Percentiles rank a stretch among this genome's conserved stretches.
Conservation (phyloP, 2,329 filamentous ascomycete genomes). For the Emmonsiellopsis sp. region DNA sequence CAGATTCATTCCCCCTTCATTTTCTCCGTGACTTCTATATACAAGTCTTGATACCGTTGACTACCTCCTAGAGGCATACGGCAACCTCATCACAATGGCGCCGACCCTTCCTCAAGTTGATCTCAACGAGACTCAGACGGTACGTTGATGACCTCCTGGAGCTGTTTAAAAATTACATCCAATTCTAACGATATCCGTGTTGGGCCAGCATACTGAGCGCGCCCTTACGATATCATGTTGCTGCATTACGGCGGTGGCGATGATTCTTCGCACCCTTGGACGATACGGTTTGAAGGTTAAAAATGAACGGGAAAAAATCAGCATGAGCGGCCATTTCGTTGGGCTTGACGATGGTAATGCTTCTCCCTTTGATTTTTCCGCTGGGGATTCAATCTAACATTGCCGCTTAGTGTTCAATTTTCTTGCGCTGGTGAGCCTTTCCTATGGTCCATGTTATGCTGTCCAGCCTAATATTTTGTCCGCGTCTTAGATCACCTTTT, state of each 20-base stretch:
- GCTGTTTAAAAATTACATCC: neutral
- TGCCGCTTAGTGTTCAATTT: neutral
- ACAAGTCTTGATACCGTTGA: too few species aligned
- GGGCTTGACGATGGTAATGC: conserved; percentile 1
- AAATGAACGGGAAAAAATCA: neutral
- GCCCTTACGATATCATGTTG: neutral
- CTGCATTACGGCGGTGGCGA: neutral
- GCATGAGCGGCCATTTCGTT: neutral
- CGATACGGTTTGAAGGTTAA: conserved; percentile 3
- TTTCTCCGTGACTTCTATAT: too few species aligned
- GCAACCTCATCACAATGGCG: neutral
- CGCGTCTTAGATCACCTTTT: neutral
- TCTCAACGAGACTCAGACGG: neutral
- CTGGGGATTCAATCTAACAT: neutral
- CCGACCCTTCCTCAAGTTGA: neutral
- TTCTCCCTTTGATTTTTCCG: neutral
- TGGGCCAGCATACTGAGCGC: neutral
- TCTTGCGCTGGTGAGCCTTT: neutral
- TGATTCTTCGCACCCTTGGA: conserved; percentile 2
- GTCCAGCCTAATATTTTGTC: neutral
- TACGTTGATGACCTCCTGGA: neutral
- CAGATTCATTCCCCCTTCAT: too few species aligned
- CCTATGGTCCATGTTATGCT: neutral
- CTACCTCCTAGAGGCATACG: too few species aligned
- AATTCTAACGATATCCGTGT: neutral